Evolutionary conservation across 2,329 filamentous ascomycete genomes (phyloP).

Genomic region (Diaporthe citrichinensis): DNA sequence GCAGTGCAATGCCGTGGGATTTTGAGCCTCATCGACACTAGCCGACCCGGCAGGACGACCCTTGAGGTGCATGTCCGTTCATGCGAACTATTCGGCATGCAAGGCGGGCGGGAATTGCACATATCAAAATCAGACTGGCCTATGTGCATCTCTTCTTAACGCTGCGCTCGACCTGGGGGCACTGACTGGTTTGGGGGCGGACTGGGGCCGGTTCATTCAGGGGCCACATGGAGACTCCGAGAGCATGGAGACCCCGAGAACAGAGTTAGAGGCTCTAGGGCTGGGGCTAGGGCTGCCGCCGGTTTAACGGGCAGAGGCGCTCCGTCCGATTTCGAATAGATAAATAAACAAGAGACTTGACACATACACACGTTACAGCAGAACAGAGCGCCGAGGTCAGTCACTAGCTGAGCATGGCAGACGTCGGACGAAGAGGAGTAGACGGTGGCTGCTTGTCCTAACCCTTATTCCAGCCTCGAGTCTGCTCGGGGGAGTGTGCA

Average conservation of each 20-base stretch:
- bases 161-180: constrained; percentile 14
- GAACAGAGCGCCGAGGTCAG: constrained; percentile 13
- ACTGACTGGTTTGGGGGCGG: constrained; percentile 26
- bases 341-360: constrained; percentile 25
- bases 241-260: constrained; percentile 24
- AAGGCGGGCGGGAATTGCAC: neutral
- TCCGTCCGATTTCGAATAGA: constrained; percentile 12
- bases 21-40: constrained; percentile 35
- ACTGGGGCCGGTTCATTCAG: constrained; percentile 18
- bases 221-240: constrained; percentile 17
- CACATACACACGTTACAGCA: constrained; percentile 24
- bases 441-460: neutral
- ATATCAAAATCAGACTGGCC: neutral
- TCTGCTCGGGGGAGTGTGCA: neutral
- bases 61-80: constrained; percentile 22
- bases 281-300: constrained; percentile 10
- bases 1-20: constrained; percentile 13
- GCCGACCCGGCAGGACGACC: constrained; percentile 11
- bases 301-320: neutral
- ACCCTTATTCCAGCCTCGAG: neutral
- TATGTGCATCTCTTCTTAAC: neutral
- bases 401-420: neutral
- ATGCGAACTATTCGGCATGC: constrained; percentile 5
- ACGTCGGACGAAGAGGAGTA: neutral
- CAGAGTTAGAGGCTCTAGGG: neutral